phyloP scores from a whole-genome alignment of 352 stramenopile genomes.

The Phytophthora colocasiae region DNA sequence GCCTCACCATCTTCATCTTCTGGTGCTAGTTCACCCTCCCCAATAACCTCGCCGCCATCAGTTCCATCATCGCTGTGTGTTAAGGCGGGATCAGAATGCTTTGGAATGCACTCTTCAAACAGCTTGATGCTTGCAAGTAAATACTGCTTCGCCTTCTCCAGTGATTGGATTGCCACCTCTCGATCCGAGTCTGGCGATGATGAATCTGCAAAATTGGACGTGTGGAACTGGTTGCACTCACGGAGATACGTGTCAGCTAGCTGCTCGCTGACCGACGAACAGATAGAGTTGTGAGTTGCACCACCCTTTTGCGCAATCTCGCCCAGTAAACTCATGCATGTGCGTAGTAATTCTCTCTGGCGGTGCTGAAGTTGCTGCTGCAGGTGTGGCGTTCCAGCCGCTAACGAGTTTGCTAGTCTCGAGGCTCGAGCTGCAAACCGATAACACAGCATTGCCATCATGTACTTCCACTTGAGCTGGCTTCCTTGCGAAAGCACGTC shows the following conservation, averaged over 20 bases:
- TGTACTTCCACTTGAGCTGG: conserved; percentile 92
- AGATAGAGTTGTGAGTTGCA: conserved; percentile 75
- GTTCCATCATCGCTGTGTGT: conserved; percentile 38
- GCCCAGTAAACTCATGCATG: conserved; percentile 74
- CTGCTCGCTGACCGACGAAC: conserved; percentile 80
- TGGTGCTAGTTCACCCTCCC: conserved; percentile 18
- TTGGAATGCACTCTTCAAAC: conserved; percentile 74
- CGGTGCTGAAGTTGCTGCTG: conserved; percentile 75
- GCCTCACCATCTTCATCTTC: conserved; percentile 42
- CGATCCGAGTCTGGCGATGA: conserved; percentile 10
- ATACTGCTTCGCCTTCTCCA: conserved; percentile 71
- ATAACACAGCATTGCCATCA: conserved; percentile 92
- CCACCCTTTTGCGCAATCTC: conserved; percentile 76
- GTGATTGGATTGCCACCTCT: conserved; percentile 37
- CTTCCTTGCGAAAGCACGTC: conserved; percentile 84
- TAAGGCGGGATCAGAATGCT: conserved; percentile 34
- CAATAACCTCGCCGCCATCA: conserved; percentile 22
- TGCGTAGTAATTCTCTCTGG: conserved; percentile 78
- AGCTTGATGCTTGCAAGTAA: conserved; percentile 71
- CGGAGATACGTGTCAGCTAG: conserved; percentile 84
- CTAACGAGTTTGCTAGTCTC: conserved; percentile 68
- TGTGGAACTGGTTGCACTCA: conserved; percentile 54
- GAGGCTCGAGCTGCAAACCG: conserved; percentile 81
- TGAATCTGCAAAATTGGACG: conserved; percentile 8
- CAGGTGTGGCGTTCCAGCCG: conserved; percentile 56